A percentile compares a stretch with the other conserved stretches of the same genome.
Conservation (phyloP, 495 filamentous ascomycete genomes). For the Rhypophila decipiens region DNA sequence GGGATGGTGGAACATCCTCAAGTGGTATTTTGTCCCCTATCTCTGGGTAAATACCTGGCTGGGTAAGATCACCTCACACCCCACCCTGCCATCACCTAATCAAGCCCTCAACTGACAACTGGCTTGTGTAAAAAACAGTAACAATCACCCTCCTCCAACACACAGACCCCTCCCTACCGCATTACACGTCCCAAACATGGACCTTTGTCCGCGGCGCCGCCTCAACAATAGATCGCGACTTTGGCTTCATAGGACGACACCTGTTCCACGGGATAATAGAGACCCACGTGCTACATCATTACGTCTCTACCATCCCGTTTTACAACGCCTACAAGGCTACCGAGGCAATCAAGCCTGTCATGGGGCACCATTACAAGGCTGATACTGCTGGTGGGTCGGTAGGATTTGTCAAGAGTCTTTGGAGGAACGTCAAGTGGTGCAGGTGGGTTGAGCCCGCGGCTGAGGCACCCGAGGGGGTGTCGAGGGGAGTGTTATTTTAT, state of each 20-base stretch:
- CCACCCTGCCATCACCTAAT: not conserved
- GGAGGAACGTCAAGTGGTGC: constrained; percentile 58
- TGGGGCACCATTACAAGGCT: constrained; percentile 74
- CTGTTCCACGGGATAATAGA: constrained; percentile 89
- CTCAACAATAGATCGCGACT: constrained; percentile 82
- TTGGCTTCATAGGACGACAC: constrained; percentile 80
- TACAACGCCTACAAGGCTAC: constrained; percentile 87
- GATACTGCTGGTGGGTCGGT: constrained; percentile 56
- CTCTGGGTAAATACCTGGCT: constrained; percentile 99
- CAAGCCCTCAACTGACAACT: too few species aligned
- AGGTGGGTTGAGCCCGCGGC: constrained; percentile 68
- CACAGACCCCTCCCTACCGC: constrained; percentile 79
- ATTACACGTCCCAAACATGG: constrained; percentile 72
- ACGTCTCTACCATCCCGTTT: constrained; percentile 78
- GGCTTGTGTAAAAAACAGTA: constrained; percentile 49
- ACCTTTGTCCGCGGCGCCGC: constrained; percentile 81
- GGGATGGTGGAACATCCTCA: constrained; percentile 75
- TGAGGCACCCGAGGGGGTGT: constrained; percentile 59
- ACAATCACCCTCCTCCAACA: constrained; percentile 88
- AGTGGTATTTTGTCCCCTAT: constrained; percentile 94
- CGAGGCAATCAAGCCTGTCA: constrained; percentile 73
- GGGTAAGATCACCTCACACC: constrained; percentile 42
- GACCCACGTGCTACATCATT: constrained; percentile 87
- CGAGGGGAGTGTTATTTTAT: constrained; percentile 62
- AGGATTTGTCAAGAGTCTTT: constrained; percentile 59